These are phyloP conservation scores for Arachis monticola DNA, from an alignment of 331 rosid genomes.

Conservation along the genomic window DNA sequence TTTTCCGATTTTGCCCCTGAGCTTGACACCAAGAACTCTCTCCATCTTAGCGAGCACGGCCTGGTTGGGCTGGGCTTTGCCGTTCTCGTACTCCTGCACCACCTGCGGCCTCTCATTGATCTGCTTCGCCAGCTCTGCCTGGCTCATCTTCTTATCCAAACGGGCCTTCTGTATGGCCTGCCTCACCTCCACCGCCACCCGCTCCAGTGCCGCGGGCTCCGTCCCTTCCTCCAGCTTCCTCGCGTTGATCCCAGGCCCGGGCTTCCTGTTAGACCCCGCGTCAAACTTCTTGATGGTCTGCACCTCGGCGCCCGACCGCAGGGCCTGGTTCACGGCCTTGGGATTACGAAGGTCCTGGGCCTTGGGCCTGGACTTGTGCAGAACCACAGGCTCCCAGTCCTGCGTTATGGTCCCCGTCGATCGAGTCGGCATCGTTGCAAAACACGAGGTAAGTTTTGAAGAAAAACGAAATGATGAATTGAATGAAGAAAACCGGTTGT, in stretches of 20 bases:
- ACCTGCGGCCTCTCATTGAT: slow-evolving; percentile 81
- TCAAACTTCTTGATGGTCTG: slow-evolving; percentile 68
- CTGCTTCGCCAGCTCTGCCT: slow-evolving; percentile 76
- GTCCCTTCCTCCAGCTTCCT: slow-evolving; percentile 75
- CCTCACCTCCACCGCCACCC: slow-evolving; percentile 65
- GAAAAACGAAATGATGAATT: background rate
- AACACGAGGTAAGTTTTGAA: background rate
- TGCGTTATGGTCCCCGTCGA: slow-evolving; percentile 62
- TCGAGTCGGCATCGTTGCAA: slow-evolving; percentile 62
- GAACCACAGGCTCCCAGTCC: slow-evolving; percentile 84
- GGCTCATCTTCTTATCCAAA: slow-evolving; percentile 79
- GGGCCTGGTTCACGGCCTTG: slow-evolving; percentile 74
- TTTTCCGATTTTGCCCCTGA: slow-evolving; percentile 75
- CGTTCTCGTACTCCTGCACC: slow-evolving; percentile 88
- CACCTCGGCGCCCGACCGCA: slow-evolving; percentile 65
- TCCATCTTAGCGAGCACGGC: slow-evolving; percentile 81
- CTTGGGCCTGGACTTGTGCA: slow-evolving; percentile 67
- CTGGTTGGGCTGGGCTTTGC: slow-evolving; percentile 79
- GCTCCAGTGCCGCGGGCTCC: slow-evolving; percentile 71
- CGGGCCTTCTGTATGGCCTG: slow-evolving; percentile 78
- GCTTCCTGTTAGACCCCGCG: slow-evolving; percentile 65
- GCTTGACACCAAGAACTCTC: slow-evolving; percentile 70
- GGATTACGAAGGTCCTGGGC: slow-evolving; percentile 65
- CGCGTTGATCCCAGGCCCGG: slow-evolving; percentile 48
- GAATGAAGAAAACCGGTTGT: background rate